Conservation (phyloP, 2,329 filamentous ascomycete species). For the Epichloe uncinata region DNA sequence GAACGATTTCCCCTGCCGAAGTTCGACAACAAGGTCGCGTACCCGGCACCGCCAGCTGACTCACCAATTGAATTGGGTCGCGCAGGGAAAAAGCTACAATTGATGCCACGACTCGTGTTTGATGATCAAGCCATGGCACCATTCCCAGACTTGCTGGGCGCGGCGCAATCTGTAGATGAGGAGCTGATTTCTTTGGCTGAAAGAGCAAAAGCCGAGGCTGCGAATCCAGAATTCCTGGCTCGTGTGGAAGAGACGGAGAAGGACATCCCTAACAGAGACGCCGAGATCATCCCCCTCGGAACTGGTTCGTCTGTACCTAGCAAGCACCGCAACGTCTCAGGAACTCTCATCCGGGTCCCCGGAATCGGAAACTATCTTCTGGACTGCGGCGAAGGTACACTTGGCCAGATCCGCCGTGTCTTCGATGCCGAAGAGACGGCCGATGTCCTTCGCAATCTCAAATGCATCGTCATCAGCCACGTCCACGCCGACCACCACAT, state of each 20-base stretch:
- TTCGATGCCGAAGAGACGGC: slow-evolving; percentile 52
- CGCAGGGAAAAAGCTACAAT: slow-evolving; percentile 29
- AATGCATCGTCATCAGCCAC: slow-evolving; percentile 85
- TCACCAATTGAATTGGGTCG: slow-evolving; percentile 25
- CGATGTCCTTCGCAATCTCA: slow-evolving; percentile 62
- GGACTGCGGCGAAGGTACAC: slow-evolving; percentile 83
- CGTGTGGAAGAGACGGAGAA: slow-evolving; percentile 39
- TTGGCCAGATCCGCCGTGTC: slow-evolving; percentile 71
- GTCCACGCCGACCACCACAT: slow-evolving; percentile 94
- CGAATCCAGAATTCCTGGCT: slow-evolving; percentile 30
- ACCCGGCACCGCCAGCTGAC: slow-evolving; percentile 12
- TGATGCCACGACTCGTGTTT: slow-evolving; percentile 33
- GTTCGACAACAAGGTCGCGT: slow-evolving; percentile 39
- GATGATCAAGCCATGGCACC: slow-evolving; percentile 33
- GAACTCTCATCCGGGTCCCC: slow-evolving; percentile 72
- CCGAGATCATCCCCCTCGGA: slow-evolving; percentile 75
- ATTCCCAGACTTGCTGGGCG: slow-evolving; percentile 32
- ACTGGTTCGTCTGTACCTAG: slow-evolving; percentile 85
- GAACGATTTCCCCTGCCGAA: slow-evolving; percentile 59
- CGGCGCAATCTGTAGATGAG: slow-evolving; percentile 24
- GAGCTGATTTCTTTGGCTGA: slow-evolving; percentile 40
- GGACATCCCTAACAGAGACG: slow-evolving; percentile 60
- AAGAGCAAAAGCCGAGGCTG: slow-evolving; percentile 28
- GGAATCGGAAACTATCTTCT: slow-evolving; percentile 79
- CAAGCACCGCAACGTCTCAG: slow-evolving; percentile 90